Evolutionary conservation across 2,329 filamentous ascomycete species (phyloP).

Genomic region (Colletotrichum cereale): DNA sequence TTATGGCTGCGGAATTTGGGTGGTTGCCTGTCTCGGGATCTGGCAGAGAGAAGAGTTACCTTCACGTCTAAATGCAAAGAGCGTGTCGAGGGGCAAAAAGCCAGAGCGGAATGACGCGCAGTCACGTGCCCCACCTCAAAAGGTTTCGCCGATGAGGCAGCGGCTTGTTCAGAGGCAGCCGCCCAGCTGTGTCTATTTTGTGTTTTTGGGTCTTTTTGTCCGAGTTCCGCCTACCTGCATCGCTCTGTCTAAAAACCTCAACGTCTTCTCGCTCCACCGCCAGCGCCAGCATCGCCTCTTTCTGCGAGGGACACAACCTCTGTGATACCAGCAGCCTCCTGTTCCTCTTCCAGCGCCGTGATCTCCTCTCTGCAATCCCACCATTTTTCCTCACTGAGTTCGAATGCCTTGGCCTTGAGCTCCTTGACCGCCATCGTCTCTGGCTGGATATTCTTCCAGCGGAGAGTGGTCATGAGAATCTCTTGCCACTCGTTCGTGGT

Average conservation of each 20-base stretch:
- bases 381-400: conserved; percentile 95
- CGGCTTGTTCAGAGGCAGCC: background rate
- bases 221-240: background rate
- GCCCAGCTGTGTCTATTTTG: background rate
- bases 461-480: conserved; percentile 80
- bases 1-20: background rate
- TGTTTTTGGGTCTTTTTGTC: background rate
- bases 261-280: conserved; percentile 51
- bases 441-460: conserved; percentile 74
- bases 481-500: conserved; percentile 94
- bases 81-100: conserved; percentile 19
- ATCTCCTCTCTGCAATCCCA: conserved; percentile 98
- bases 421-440: conserved; percentile 86
- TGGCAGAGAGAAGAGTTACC: background rate
- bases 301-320: conserved; percentile 92
- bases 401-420: conserved; percentile 90
- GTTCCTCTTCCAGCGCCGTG: conserved; percentile 90
- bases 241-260: background rate
- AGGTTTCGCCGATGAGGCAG: background rate
- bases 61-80: background rate
- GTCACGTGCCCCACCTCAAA: conserved; percentile 30
- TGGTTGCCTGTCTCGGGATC: background rate
- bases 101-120: conserved; percentile 23
- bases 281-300: conserved; percentile 69
- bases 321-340: conserved; percentile 93